These are phyloP conservation scores for Porphyrellus cyaneotinctus DNA, from an alignment of 768 basidiomycete genomes.

Conservation along the genomic window DNA sequence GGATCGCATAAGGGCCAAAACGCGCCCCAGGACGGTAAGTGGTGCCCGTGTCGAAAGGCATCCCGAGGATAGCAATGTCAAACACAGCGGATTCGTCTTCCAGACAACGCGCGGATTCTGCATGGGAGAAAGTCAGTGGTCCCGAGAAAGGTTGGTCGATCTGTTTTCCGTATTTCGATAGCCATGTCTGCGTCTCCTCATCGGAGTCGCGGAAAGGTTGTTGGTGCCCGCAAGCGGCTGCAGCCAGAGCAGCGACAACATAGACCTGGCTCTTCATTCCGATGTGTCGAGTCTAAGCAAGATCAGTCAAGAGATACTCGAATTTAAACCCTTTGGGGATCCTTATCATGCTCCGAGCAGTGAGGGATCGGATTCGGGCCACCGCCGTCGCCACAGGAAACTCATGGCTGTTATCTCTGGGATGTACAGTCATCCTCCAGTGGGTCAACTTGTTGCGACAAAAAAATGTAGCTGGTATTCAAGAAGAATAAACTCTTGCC, in stretches of 20 bases:
- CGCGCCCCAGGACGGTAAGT: slow-evolving; percentile 62
- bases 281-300: too few relatives aligned
- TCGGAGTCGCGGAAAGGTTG: slow-evolving; percentile 9
- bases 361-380: too few relatives aligned
- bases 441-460: too few relatives aligned
- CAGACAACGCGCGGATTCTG: slow-evolving; percentile 49
- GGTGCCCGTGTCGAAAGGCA: slow-evolving; percentile 74
- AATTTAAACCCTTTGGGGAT: too few relatives aligned
- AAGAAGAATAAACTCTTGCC: too few relatives aligned
- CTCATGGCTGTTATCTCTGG: too few relatives aligned
- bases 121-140: slow-evolving; percentile 77
- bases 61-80: slow-evolving; percentile 74
- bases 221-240: slow-evolving; percentile 7
- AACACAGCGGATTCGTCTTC: slow-evolving; percentile 20
- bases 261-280: slow-evolving; percentile 7
- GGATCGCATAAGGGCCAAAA: slow-evolving; percentile 84
- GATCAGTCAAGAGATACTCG: background rate
- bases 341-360: too few relatives aligned
- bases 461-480: too few relatives aligned
- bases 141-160: slow-evolving; percentile 76
- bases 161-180: slow-evolving; percentile 70
- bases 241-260: background rate
- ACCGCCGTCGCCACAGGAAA: too few relatives aligned
- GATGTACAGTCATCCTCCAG: too few relatives aligned
- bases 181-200: slow-evolving; percentile 45